phyloP scores from a whole-genome alignment of 192 early-diverging fungal species.

The Podila clonocystis region DNA sequence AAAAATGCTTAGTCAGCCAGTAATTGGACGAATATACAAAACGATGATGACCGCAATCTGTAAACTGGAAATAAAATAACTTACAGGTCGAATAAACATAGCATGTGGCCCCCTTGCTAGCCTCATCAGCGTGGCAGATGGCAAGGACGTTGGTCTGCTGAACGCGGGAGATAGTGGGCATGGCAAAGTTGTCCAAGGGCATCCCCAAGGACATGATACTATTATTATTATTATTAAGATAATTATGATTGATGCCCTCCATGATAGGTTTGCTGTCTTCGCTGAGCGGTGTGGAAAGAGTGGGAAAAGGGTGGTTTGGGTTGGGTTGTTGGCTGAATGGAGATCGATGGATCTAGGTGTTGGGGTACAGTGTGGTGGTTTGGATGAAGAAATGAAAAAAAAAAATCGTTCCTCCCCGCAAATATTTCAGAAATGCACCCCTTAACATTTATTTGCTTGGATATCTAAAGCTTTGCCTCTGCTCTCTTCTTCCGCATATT shows the following conservation, averaged over 20 bases:
- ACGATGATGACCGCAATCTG: not conserved
- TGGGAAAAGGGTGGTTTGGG: slow-evolving; percentile 11
- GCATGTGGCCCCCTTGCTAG: slow-evolving; percentile 31
- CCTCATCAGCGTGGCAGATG: slow-evolving; percentile 39
- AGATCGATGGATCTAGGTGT: no score
- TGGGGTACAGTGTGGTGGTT: no score
- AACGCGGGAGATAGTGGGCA: slow-evolving; percentile 3
- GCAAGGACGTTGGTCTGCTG: slow-evolving; percentile 36
- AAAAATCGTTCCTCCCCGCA: no score
- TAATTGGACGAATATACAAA: not conserved
- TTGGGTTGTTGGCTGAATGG: no score
- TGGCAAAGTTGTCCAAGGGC: slow-evolving; percentile 44
- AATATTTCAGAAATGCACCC: no score
- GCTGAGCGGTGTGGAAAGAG: slow-evolving; percentile 42
- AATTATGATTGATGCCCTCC: slow-evolving; percentile 50
- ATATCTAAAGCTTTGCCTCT: no score
- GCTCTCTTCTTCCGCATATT: slow-evolving; percentile 11
- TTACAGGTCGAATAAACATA: slow-evolving; percentile 54
- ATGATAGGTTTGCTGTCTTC: slow-evolving; percentile 54
- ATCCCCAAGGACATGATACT: slow-evolving; percentile 24
- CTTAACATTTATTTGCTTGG: no score
- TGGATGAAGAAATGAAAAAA: no score
- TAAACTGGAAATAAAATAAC: not conserved
- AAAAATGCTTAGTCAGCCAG: not conserved
- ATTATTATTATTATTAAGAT: slow-evolving; percentile 32